Percentiles rank a stretch among this genome's conserved stretches.
Conservation (phyloP, 495 filamentous ascomycete species). For the Annulohypoxylon stygium region DNA sequence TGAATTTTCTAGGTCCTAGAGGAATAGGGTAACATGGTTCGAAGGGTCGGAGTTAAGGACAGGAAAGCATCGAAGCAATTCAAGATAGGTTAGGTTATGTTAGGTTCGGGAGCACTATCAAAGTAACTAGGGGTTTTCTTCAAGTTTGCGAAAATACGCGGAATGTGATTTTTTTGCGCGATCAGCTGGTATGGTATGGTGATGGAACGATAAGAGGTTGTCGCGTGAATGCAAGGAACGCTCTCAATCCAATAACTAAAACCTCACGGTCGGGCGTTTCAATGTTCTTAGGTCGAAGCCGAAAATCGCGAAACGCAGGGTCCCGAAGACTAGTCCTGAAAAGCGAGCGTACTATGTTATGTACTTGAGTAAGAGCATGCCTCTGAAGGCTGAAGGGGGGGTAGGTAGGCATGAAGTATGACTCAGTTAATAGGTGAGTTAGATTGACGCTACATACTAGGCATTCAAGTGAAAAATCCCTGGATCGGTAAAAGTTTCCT, state of each 20-base stretch:
- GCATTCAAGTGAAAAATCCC: neutral
- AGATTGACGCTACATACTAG: neutral
- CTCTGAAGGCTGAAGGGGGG: neutral
- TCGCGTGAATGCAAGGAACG: constrained; percentile 8
- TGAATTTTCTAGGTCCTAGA: neutral
- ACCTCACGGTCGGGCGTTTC: neutral
- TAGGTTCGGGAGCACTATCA: neutral
- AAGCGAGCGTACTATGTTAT: neutral
- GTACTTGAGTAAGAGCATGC: neutral
- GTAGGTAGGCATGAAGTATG: neutral
- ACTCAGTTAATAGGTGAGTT: constrained; percentile 5
- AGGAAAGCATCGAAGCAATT: constrained; percentile 27
- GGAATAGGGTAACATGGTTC: constrained; percentile 18
- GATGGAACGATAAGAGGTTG: constrained; percentile 5
- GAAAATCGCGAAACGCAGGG: neutral
- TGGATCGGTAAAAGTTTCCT: constrained; percentile 18
- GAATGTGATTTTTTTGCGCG: neutral
- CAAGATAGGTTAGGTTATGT: constrained; percentile 3
- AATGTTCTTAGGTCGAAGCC: neutral
- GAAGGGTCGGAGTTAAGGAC: constrained; percentile 28
- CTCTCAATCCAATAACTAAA: neutral
- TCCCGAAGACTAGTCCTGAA: neutral
- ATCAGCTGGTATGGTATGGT: neutral
- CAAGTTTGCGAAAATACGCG: constrained; percentile 14
- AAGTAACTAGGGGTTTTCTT: constrained; percentile 17